Conservation (phyloP, 2,329 filamentous ascomycete genomes). For the Penicillium sp. region DNA sequence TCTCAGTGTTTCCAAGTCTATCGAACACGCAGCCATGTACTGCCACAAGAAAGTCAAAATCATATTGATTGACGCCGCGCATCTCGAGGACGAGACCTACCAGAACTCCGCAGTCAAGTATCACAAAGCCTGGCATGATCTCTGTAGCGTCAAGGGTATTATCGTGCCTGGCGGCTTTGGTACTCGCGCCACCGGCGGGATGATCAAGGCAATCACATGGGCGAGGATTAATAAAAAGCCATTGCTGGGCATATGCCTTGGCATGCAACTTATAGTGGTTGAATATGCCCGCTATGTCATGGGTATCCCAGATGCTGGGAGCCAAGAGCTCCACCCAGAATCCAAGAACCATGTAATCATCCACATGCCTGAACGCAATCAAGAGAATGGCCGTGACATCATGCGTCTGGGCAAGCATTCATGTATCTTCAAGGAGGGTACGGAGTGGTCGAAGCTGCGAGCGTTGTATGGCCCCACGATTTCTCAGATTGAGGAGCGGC, state of each 20-base stretch:
- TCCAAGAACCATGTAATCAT: constrained; percentile 73
- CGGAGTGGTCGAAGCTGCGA: constrained; percentile 76
- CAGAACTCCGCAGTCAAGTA: constrained; percentile 67
- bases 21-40: constrained; percentile 89
- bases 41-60: constrained; percentile 77
- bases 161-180: constrained; percentile 74
- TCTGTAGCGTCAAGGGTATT: constrained; percentile 64
- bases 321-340: constrained; percentile 55
- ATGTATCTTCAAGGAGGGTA: constrained; percentile 71
- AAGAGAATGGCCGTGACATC: constrained; percentile 63
- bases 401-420: constrained; percentile 80
- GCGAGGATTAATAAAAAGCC: constrained; percentile 78
- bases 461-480: constrained; percentile 64
- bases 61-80: constrained; percentile 78
- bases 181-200: constrained; percentile 77
- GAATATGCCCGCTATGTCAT: constrained; percentile 79
- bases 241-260: constrained; percentile 86
- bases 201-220: constrained; percentile 85
- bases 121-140: constrained; percentile 80
- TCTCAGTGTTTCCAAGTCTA: constrained; percentile 76
- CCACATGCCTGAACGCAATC: constrained; percentile 87
- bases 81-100: constrained; percentile 70
- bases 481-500: constrained; percentile 65
- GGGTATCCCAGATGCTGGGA: constrained; percentile 58
- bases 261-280: constrained; percentile 90